Evolutionary conservation across 2,329 filamentous ascomycete genomes (phyloP).

Genomic region (Nemania sp.): DNA sequence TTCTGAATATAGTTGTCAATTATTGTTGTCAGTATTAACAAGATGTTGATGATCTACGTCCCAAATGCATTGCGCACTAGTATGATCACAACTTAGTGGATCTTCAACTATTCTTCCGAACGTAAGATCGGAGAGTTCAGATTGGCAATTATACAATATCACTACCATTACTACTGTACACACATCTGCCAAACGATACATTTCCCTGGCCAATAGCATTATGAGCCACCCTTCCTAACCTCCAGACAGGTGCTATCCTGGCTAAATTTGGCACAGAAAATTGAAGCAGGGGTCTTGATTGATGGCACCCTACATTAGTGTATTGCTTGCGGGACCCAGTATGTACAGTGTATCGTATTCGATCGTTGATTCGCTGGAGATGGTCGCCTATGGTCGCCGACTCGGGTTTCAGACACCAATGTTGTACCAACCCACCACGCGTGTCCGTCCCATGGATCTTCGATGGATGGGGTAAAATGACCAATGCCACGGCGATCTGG

Average conservation of each 20-base stretch:
- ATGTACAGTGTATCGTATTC: conserved; percentile 13
- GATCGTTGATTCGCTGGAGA: conserved; percentile 11
- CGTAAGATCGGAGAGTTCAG: conserved; percentile 14
- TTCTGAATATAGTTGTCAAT: background rate
- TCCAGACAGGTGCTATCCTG: conserved; percentile 14
- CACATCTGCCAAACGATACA: conserved; percentile 7
- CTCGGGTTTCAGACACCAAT: conserved; percentile 29
- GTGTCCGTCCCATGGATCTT: conserved; percentile 9
- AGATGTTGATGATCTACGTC: conserved; percentile 14
- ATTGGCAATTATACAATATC: conserved; percentile 23
- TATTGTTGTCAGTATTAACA: conserved; percentile 3
- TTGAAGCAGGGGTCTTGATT: conserved; percentile 8
- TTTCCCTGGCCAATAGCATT: conserved; percentile 14
- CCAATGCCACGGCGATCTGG: conserved; percentile 29
- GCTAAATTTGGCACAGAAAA: conserved; percentile 29
- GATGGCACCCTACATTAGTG: background rate
- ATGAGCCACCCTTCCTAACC: conserved; percentile 9
- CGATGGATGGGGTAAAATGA: conserved; percentile 18
- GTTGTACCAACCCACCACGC: conserved; percentile 22
- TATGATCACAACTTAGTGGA: conserved; percentile 6
- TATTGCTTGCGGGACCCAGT: conserved; percentile 3
- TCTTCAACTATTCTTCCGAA: conserved; percentile 16
- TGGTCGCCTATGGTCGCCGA: conserved; percentile 22
- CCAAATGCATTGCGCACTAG: conserved; percentile 4
- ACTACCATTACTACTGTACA: no score